These are phyloP conservation scores for Penicillium lagena DNA, from an alignment of 495 filamentous ascomycete genomes.

Conservation along the genomic window DNA sequence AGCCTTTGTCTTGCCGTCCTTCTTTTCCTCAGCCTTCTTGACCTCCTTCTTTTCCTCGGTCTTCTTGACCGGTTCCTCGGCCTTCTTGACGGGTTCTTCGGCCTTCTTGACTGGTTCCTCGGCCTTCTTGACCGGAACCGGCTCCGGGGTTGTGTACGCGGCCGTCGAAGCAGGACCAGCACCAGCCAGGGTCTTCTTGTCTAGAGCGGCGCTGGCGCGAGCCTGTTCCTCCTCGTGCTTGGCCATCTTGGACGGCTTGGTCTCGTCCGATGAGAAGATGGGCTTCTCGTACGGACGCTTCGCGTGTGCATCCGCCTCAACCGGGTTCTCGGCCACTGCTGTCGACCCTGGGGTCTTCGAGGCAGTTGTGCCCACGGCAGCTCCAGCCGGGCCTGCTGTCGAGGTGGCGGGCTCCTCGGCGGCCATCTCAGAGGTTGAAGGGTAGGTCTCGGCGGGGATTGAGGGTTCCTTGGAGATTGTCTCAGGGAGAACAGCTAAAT, in stretches of 20 bases:
- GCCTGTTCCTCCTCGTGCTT: constrained; percentile 23
- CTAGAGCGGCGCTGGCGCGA: constrained; percentile 6
- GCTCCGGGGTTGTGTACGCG: constrained; percentile 16
- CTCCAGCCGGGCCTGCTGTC: constrained; percentile 2
- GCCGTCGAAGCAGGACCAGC: constrained; percentile 20
- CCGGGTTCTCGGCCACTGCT: constrained; percentile 6
- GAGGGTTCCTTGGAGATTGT: constrained; percentile 11
- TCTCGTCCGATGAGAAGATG: constrained; percentile 23
- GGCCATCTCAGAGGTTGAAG: constrained; percentile 13
- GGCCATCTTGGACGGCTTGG: constrained; percentile 24
- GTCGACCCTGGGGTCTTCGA: constrained; percentile 17
- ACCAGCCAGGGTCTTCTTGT: constrained; percentile 13
- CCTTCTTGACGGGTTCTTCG: constrained; percentile 11
- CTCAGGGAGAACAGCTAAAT: constrained; percentile 15
- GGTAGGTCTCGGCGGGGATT: constrained; percentile 14
- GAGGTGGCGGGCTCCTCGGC: constrained; percentile 13
- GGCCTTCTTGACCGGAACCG: constrained; percentile 10
- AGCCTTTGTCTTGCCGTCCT: not conserved
- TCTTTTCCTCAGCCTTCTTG: constrained; percentile 77
- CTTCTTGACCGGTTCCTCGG: constrained; percentile 10
- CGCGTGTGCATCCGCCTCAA: constrained; percentile 15
- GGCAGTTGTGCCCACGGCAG: constrained; percentile 8
- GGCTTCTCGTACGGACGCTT: constrained; percentile 28
- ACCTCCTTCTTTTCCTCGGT: constrained; percentile 57
- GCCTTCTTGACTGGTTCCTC: constrained; percentile 10